A percentile compares a stretch with the other conserved stretches of the same genome.
phyloP scores from a whole-genome alignment of 345 rosid genomes.

The Eutrema yunnanense region DNA sequence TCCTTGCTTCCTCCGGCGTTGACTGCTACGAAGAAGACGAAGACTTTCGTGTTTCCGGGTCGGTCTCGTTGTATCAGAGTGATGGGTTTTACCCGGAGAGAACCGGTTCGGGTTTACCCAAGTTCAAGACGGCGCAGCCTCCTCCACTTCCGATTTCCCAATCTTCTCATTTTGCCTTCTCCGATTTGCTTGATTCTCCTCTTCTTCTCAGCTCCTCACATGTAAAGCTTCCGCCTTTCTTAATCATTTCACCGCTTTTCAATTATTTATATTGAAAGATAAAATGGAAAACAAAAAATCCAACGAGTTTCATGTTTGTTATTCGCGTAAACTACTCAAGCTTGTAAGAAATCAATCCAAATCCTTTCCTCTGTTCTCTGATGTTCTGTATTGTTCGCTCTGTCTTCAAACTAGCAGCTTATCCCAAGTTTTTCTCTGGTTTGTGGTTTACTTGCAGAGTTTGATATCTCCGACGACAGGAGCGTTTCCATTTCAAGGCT shows the following conservation, averaged over 20 bases:
- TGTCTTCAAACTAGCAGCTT: not conserved
- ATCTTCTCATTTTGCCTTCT: slow-evolving; percentile 69
- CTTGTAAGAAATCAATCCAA: not conserved
- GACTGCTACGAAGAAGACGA: slow-evolving; percentile 30
- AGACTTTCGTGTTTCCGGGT: slow-evolving; percentile 34
- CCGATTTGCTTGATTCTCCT: slow-evolving; percentile 80
- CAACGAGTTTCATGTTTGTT: not conserved
- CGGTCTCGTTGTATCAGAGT: slow-evolving; percentile 23
- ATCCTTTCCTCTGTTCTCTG: not conserved
- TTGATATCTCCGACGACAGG: slow-evolving; percentile 96
- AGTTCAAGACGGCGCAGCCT: slow-evolving; percentile 78
- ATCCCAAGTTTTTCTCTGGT: not conserved
- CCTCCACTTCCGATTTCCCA: slow-evolving; percentile 82
- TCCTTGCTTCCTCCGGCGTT: slow-evolving; percentile 39
- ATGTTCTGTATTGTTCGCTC: not conserved
- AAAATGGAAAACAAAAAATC: not conserved
- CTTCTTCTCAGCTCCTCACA: slow-evolving; percentile 60
- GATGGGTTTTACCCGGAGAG: slow-evolving; percentile 33
- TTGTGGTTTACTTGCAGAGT: slow-evolving; percentile 53
- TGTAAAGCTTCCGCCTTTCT: slow-evolving; percentile 48
- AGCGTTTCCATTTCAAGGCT: slow-evolving; percentile 48
- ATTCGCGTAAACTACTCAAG: not conserved
- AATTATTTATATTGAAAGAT: no score
- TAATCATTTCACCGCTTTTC: not conserved
- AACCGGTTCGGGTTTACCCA: slow-evolving; percentile 73